Evolutionary conservation across 352 stramenopile species (phyloP).

Genomic region (Phytophthora pluvialis): DNA sequence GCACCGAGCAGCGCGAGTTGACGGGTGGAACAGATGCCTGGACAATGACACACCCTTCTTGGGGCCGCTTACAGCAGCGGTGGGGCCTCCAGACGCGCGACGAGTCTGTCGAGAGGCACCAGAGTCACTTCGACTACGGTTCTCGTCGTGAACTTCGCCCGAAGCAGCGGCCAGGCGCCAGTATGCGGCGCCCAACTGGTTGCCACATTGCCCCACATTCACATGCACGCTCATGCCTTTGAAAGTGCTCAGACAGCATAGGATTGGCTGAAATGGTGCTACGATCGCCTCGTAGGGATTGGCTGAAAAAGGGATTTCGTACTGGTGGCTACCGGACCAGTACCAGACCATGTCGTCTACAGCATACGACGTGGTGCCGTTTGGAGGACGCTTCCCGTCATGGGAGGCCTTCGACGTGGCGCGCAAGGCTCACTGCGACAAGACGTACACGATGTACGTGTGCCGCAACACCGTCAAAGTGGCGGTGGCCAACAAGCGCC

Average conservation of each 20-base stretch:
- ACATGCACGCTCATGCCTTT: slow-evolving; percentile 59
- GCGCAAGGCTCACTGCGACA: slow-evolving; percentile 71
- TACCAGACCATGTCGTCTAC: slow-evolving; percentile 12
- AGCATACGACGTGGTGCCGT: slow-evolving; percentile 68
- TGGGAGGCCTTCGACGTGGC: slow-evolving; percentile 79
- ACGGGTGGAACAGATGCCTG: slow-evolving; percentile 59
- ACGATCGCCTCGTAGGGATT: too few relatives aligned
- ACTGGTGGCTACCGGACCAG: slow-evolving; percentile 7
- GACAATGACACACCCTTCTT: slow-evolving; percentile 26
- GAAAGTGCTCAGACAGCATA: background rate
- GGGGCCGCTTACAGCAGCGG: slow-evolving; percentile 1
- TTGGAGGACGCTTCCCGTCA: slow-evolving; percentile 74
- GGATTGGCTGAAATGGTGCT: slow-evolving; percentile 16
- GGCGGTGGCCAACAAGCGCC: slow-evolving; percentile 72
- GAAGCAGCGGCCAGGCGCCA: slow-evolving; percentile 52
- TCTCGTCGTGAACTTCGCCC: background rate
- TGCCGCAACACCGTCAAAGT: slow-evolving; percentile 83
- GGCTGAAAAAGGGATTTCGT: too few relatives aligned
- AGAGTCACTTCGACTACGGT: background rate
- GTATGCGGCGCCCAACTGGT: slow-evolving; percentile 77
- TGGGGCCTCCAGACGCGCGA: slow-evolving; percentile 1
- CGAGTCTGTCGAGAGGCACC: slow-evolving; percentile 6
- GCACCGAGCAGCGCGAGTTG: slow-evolving; percentile 52
- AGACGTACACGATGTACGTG: slow-evolving; percentile 84
- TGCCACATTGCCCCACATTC: slow-evolving; percentile 83